phyloP scores from a whole-genome alignment of 1,284 basidiomycete species.

The Stereum hirsutum region DNA sequence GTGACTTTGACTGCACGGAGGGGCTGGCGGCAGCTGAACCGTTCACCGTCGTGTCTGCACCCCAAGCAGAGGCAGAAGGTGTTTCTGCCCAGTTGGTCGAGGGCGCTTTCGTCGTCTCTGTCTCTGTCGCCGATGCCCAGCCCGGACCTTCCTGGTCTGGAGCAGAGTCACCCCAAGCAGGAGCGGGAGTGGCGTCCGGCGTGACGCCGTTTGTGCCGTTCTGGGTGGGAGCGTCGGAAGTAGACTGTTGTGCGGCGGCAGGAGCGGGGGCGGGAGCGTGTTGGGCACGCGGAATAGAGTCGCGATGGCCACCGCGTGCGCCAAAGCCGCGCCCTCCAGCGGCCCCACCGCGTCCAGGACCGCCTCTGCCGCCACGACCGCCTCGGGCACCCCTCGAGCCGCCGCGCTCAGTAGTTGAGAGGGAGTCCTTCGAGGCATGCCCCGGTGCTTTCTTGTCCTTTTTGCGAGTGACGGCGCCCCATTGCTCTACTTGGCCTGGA shows the following conservation, averaged over 20 bases:
- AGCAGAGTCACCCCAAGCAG: background rate
- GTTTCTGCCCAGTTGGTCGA: slow-evolving; percentile 10
- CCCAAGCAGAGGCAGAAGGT: slow-evolving; percentile 26
- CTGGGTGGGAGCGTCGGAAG: background rate
- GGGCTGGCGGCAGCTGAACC: slow-evolving; percentile 20
- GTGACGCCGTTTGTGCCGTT: slow-evolving; percentile 13
- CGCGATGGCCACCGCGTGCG: slow-evolving; percentile 46
- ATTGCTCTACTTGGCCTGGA: slow-evolving; percentile 72
- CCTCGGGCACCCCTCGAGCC: slow-evolving; percentile 59
- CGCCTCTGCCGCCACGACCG: slow-evolving; percentile 55
- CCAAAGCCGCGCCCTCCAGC: slow-evolving; percentile 32
- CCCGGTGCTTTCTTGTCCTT: slow-evolving; percentile 67
- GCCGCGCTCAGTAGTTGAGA: slow-evolving; percentile 32
- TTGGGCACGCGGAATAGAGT: too few species aligned
- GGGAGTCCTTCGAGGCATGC: slow-evolving; percentile 38
- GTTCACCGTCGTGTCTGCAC: slow-evolving; percentile 28
- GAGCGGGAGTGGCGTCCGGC: slow-evolving; percentile 3
- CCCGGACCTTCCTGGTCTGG: background rate
- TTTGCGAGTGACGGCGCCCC: slow-evolving; percentile 82
- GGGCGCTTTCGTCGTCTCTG: slow-evolving; percentile 6
- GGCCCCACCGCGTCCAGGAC: slow-evolving; percentile 44
- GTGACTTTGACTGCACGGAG: slow-evolving; percentile 17
- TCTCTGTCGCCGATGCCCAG: slow-evolving; percentile 1
- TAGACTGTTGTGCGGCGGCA: too few species aligned
- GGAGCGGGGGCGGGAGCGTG: slow-evolving; percentile 11